Evolutionary conservation across 2,329 filamentous ascomycete species (phyloP), one percentile per base, ranked within the genome.

Genomic region (Hypoxylon rubiginosum): DNA sequence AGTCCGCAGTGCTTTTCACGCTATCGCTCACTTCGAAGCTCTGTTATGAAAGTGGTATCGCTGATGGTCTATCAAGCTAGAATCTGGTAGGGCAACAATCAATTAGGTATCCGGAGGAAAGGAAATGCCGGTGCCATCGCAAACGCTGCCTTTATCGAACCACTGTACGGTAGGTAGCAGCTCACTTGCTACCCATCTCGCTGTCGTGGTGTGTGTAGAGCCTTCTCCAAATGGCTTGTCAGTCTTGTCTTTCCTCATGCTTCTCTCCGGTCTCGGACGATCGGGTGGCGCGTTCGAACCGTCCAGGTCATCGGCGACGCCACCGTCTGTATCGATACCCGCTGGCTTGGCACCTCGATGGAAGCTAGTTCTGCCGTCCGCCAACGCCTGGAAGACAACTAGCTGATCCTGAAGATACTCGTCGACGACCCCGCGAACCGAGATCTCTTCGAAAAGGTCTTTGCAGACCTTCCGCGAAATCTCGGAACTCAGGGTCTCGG

Each of bases 401-500:
- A 90, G 71, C 74, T 90, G 88, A 74, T 90, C 88, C 75, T 90
- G 86, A 13, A 90, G 79, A 71, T 84, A 82, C 68, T 85, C 80
- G 67, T 90, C 88, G 6, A 87, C 83, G 1, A 82, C 79, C 0
- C 85, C 82, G 1, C 81, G 78, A 0, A 78, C 71, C 7, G 73
- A 72, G 0, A 85, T 76, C 69, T 88, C 85, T 2, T 78, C 74
- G 58, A 79, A 78, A 19, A 89, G 76, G 2, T 81, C 79, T 50
- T 75, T 77, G 45, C 82, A 82, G 3, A 89, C 75, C n/a, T 78
- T 79, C 26, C 76, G 74, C 5, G 85, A 81, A 8, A 87, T 76
- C 50, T 82, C 78, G 2, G 66, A 72, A 19, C 74, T 74, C n/a
- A 84, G 59, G 41, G 73, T 76, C 8, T 69, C 72, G 21, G 73